phyloP scores from a whole-genome alignment of 139 green algal genomes.

The Closterium sp. region DNA sequence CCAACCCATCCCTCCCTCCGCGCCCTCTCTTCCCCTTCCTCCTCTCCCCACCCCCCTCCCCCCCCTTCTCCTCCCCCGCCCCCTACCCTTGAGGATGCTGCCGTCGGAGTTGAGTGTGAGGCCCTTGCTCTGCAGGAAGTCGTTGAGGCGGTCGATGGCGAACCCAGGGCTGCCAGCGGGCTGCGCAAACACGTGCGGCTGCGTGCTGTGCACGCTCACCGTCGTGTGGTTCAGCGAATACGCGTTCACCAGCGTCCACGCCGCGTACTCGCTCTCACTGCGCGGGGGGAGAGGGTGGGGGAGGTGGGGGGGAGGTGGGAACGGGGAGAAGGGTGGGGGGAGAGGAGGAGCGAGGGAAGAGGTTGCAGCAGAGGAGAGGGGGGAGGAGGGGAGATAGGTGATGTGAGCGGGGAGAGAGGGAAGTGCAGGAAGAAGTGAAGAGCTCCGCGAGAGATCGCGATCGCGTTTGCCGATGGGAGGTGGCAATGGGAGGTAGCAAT shows the following conservation, averaged over 20 bases:
- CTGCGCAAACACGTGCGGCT: neutral
- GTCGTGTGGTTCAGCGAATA: conserved; percentile 82
- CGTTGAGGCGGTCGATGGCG: conserved; percentile 50
- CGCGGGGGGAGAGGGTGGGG: neutral
- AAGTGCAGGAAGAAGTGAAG: no score
- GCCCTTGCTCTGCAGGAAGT: conserved; percentile 52
- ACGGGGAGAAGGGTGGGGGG: neutral
- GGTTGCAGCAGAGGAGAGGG: neutral
- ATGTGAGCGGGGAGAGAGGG: no score
- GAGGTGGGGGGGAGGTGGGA: neutral
- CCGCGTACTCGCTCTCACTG: conserved; percentile 68
- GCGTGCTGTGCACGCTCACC: conserved; percentile 64
- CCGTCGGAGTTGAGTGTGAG: conserved; percentile 68
- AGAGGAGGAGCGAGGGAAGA: neutral
- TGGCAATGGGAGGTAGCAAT: neutral
- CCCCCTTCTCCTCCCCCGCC: neutral
- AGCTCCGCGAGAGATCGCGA: no score
- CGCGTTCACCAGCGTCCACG: conserved; percentile 77
- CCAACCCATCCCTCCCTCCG: no score
- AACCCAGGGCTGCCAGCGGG: neutral
- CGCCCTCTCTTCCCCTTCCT: neutral
- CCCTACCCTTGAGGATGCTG: conserved; percentile 33
- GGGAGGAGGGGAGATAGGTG: neutral
- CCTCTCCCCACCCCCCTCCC: neutral
- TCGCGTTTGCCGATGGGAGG: no score